Percentiles rank a stretch among this genome's conserved stretches.
Conservation (phyloP, 2,329 filamentous ascomycete species). For the Cercospora citrullina region DNA sequence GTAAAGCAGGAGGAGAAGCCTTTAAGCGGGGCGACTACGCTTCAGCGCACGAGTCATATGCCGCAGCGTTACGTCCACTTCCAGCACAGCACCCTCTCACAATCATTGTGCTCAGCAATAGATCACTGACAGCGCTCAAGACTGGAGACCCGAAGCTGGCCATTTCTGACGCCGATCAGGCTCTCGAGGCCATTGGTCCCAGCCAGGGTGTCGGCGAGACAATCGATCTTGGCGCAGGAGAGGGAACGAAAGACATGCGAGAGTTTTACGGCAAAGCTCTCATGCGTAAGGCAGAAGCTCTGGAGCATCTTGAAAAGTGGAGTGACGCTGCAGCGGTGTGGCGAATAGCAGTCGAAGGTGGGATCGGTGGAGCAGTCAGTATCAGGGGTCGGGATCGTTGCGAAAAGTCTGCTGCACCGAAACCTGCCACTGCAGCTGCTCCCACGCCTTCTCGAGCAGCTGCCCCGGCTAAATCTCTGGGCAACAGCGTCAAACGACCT, state of each 20-base stretch:
- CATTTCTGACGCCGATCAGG: constrained; percentile 78
- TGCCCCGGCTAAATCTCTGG: constrained; percentile 27
- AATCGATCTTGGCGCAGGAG: constrained; percentile 65
- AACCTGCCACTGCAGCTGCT: constrained; percentile 55
- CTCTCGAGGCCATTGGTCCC: constrained; percentile 75
- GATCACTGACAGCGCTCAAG: constrained; percentile 85
- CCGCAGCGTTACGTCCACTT: constrained; percentile 70
- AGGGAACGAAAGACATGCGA: constrained; percentile 75
- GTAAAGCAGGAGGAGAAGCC: constrained; percentile 77
- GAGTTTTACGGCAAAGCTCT: constrained; percentile 93
- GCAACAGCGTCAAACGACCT: constrained; percentile 32
- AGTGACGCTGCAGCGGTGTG: constrained; percentile 76
- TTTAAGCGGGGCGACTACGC: constrained; percentile 95
- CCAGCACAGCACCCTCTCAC: constrained; percentile 77
- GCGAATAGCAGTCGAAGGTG: constrained; percentile 78
- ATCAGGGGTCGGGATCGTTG: constrained; percentile 85
- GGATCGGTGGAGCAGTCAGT: constrained; percentile 80
- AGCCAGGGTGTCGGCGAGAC: constrained; percentile 76
- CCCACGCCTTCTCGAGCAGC: constrained; percentile 36
- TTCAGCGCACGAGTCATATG: constrained; percentile 79
- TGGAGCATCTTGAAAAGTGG: constrained; percentile 96
- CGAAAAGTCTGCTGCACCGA: constrained; percentile 69
- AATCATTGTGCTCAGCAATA: constrained; percentile 89
- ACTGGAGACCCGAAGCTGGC: constrained; percentile 88
- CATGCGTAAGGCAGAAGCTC: constrained; percentile 89